Base-by-base conservation (phyloP, 768 basidiomycete species). In the Tylopilus sp. region DNA sequence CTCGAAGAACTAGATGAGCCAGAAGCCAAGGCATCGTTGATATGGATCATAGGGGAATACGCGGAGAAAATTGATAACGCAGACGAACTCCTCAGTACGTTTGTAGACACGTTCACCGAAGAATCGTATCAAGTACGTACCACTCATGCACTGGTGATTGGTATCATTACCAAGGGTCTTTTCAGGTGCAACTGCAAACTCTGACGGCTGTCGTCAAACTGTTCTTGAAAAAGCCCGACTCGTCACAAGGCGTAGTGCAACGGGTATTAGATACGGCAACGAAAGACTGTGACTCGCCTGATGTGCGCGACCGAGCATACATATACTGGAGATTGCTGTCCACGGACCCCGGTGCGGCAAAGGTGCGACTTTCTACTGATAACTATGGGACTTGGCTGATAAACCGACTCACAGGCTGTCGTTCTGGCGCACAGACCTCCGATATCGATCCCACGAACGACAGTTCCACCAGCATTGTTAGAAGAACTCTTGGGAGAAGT, bases 1-100 rank as follows among this genome's bases (percentile, higher is more conserved):
- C 84, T 98, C 14, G 96, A 99, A 54, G 95, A 97, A 63, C 76
- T 99, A 29, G 96, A 98, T 63, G 97, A 99, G 66, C 97, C 96
- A 11, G 96, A 99, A 67, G 96, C 97, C 3, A 98, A 98, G 66
- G 92, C 95, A 1, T 95, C 95, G 3, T 76, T 99, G 45, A 98
- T 99, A 67, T 99, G 97, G 96, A 98, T 99, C 63, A 94, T 98
- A 60, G 96, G 96, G 52, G 94, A 98, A 74, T 98, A 99, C 63
- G 94, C 96, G 4, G 88, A 89, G 70, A 96, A 93, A 74, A 98
- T 98, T 58, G 92, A 95, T 61, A 99, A 99, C 58, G 94, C 96
- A 4, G 92, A 91, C 66, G 95, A 98, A 62, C 77, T 99, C 22
- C 76, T 98, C 59, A 80, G 83, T 14, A 86, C 88, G 45, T 98